Evolutionary conservation across 768 basidiomycete species (phyloP).

Genomic region (Tephrocybe sp.): DNA sequence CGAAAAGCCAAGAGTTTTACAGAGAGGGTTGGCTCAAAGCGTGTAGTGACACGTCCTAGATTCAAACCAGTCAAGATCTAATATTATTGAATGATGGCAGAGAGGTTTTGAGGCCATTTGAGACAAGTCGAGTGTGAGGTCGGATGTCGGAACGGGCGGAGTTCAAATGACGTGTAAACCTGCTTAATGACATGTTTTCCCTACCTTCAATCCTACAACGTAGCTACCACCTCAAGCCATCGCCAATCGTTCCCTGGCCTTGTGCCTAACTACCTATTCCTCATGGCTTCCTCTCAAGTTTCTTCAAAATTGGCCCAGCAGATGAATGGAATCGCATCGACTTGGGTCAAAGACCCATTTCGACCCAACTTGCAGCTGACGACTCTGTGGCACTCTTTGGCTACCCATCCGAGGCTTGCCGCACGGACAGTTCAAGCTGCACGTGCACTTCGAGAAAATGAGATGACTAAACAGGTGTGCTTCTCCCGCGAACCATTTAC

Average conservation of each 20-base stretch:
- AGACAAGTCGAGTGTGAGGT: no score
- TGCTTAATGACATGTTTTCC: neutral
- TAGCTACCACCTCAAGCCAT: neutral
- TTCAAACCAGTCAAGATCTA: no score
- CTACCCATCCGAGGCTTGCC: constrained; percentile 69
- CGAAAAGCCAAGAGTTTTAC: no score
- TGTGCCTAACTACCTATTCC: neutral
- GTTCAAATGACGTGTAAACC: neutral
- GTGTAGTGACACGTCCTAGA: no score
- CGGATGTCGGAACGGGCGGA: constrained; percentile 12
- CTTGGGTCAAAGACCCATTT: constrained; percentile 75
- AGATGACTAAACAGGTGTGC: constrained; percentile 57
- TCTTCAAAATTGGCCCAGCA: constrained; percentile 43
- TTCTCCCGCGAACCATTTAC: constrained; percentile 32
- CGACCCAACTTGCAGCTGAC: constrained; percentile 75
- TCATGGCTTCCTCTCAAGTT: constrained; percentile 22
- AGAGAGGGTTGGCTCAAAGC: no score
- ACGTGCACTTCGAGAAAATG: constrained; percentile 52
- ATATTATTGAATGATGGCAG: no score
- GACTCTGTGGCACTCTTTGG: constrained; percentile 60
- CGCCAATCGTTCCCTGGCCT: neutral
- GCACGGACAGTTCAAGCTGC: constrained; percentile 59
- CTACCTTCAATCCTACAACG: neutral
- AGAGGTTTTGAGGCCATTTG: no score
- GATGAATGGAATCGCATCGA: constrained; percentile 53